Evolutionary conservation across 2,329 filamentous ascomycete species (phyloP).

Genomic region (Sodiomyces alkalinus): DNA sequence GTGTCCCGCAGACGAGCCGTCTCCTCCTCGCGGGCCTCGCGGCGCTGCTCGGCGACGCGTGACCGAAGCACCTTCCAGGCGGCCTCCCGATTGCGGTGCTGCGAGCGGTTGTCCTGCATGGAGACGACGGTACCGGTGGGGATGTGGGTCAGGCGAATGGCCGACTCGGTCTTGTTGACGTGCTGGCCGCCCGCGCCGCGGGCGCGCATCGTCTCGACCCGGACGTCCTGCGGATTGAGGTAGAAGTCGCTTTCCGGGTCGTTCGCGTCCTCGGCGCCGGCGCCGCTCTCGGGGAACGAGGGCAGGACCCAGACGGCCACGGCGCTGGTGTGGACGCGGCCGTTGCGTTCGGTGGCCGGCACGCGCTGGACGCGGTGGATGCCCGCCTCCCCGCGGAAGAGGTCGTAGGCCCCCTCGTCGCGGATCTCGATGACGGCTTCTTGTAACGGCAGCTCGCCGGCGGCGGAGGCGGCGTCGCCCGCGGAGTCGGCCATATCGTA

Average conservation of each 20-base stretch:
- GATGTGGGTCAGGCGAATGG: slow-evolving; percentile 78
- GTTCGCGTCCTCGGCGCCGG: slow-evolving; percentile 47
- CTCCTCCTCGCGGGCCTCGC: slow-evolving; percentile 73
- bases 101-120: slow-evolving; percentile 86
- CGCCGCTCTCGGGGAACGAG: slow-evolving; percentile 49
- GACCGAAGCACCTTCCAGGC: slow-evolving; percentile 79
- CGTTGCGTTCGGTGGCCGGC: slow-evolving; percentile 79
- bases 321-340: slow-evolving; percentile 84
- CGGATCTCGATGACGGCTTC: slow-evolving; percentile 82
- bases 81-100: slow-evolving; percentile 73
- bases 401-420: slow-evolving; percentile 61
- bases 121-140: slow-evolving; percentile 77
- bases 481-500: slow-evolving; percentile 61
- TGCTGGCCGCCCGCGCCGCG: slow-evolving; percentile 90
- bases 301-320: slow-evolving; percentile 88
- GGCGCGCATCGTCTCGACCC: slow-evolving; percentile 78
- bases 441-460: slow-evolving; percentile 54
- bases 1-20: slow-evolving; percentile 59
- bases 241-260: slow-evolving; percentile 88
- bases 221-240: slow-evolving; percentile 70
- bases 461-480: slow-evolving; percentile 32
- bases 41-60: slow-evolving; percentile 61
- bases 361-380: slow-evolving; percentile 93
- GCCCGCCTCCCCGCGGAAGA: slow-evolving; percentile 75
- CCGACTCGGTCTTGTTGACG: slow-evolving; percentile 96